Base-by-base conservation (phyloP, 495 filamentous ascomycete species). In the Delitschia confertaspora region DNA sequence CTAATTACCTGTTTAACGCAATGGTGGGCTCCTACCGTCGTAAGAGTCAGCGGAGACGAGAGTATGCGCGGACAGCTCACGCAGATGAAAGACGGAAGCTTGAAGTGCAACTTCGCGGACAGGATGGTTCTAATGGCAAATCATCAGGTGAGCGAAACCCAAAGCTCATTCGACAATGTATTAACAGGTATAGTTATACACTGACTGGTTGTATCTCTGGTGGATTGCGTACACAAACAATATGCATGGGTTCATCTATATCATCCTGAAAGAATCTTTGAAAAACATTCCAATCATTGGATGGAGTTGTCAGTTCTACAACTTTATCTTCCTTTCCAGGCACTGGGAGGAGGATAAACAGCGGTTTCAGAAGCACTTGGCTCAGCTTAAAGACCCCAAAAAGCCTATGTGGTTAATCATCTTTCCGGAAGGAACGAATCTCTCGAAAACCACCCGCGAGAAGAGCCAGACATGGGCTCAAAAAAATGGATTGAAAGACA, bases 171-270 rank as follows among this genome's bases (percentile, higher is more conserved):
- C 9, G 2, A 1, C n/a, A 18, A 34, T 1, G 36, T 21, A 14
- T 33, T 43, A 21, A 51, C 37, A 4, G 10, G 17, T 6, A 17
- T 24, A 51, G 52, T 40, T 66, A 7, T 66, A 66, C 44, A 65
- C 62, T 4, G 64, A 66, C 49, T 66, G 64, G 64, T 42, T 66
- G 31, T 66, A 66, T 35, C 55, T 66, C 19, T 66, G 64, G 64
- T 66, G 64, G 64, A 60, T 65, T 31, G 64, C 64, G 8, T 66
- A 65, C 41, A 66, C 64, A 2, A 64, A 63, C 50, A 50, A 53
- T 45, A 66, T 66, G 64, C 64, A 66, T 29, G 64, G 64, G 19
- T 59, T 51, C 19, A 58, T 66, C 51, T 65, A 65, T 52, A 66
- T 66, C 46, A 65, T 66, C 36, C 47, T 66, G 4, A 66, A 66